These are phyloP conservation scores for Fallopia convolvulus DNA, from an alignment of 148 eudicot genomes.

Conservation along the genomic window DNA sequence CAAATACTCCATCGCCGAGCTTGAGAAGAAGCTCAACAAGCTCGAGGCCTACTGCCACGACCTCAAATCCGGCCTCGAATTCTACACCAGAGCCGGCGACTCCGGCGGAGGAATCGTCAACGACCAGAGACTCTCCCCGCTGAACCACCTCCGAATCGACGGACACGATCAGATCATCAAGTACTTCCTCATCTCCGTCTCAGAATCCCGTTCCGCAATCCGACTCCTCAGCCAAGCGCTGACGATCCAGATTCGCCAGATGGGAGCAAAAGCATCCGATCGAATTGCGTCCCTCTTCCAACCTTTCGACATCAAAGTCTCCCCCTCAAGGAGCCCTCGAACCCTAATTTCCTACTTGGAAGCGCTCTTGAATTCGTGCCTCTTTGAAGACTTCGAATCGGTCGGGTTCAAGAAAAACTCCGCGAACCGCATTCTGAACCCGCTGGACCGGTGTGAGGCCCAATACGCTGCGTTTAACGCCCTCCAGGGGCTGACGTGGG, in stretches of 20 bases:
- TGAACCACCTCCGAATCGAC: too few relatives aligned
- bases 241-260: constrained; percentile 48
- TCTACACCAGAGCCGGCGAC: background rate
- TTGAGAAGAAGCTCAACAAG: constrained; percentile 55
- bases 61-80: constrained; percentile 58
- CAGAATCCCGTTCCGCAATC: constrained; percentile 53
- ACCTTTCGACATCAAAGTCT: constrained; percentile 53
- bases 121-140: too few relatives aligned
- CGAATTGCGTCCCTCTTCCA: constrained; percentile 32
- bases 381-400: constrained; percentile 70
- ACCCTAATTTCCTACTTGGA: constrained; percentile 46
- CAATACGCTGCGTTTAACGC: constrained; percentile 31
- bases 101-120: constrained; percentile 14
- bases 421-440: constrained; percentile 42
- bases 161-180: constrained; percentile 44
- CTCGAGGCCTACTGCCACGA: constrained; percentile 61
- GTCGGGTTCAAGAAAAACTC: constrained; percentile 35
- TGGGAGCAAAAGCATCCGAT: constrained; percentile 52
- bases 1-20: constrained; percentile 44
- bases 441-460: constrained; percentile 44
- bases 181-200: constrained; percentile 46
- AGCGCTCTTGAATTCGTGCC: constrained; percentile 46
- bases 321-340: constrained; percentile 43
- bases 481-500: constrained; percentile 55
- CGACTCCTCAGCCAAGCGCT: constrained; percentile 47